Evolutionary conservation across 257 asterid genomes (phyloP), one percentile per base, ranked within the genome.

Genomic region (Buddleja alternifolia): DNA sequence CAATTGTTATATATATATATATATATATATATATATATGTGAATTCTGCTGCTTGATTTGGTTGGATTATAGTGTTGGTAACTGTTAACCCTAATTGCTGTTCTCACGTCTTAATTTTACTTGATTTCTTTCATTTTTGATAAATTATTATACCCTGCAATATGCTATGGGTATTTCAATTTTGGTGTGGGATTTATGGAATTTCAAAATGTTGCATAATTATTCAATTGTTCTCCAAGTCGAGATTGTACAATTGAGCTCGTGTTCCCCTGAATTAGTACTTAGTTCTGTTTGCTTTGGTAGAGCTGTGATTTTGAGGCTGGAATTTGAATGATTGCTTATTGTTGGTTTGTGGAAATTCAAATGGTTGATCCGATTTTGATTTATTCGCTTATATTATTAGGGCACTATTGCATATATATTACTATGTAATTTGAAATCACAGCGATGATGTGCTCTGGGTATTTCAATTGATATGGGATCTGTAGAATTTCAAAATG

Each of bases 11-110:
- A 39, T 51, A 42, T 50, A 25, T 48, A 78, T 75, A 64, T 75
- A n/a, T n/a, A n/a, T n/a, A n/a, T 64, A 44, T 2, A 39, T 51
- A 42, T 50, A 25, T 48, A 78, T 75, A 64, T 75, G n/a, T n/a
- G n/a, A n/a, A 24, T 46, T 14, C 16, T 7, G 74, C 8, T 62
- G 71, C 73, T 68, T 65, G 80, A 56, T 70, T n/a, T 70, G 48
- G 47, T 51, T 63, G 69, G 72, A 48, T 10, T 70, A 34, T 58
- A 70, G 61, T 75, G 77, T 55, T 59, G 79, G 61, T 29, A 29
- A 29, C 34, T 29, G 34, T 2, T 29, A 71, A 73, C 73, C 81
- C 81, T 70, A 69, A 8, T 25, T 53, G 66, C 74, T 51, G 41
- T 25, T 40, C 48, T 47, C 54, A 12, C 54, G 6, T 64, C 15